Evolutionary conservation across 306 rosid species (phyloP).

Genomic region (Lupinus albus): DNA sequence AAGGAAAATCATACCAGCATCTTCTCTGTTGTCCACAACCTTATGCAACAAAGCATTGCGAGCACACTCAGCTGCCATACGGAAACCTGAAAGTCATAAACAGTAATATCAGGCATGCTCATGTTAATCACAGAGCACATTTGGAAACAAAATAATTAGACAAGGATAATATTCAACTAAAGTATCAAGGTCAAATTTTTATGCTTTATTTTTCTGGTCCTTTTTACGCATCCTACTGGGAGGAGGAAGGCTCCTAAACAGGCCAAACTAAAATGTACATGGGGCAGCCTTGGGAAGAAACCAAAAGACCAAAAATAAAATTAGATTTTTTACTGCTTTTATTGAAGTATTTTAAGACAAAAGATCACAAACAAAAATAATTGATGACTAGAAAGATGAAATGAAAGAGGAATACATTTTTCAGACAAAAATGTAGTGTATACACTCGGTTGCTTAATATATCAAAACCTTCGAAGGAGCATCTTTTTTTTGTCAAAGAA

Average conservation of each 20-base stretch:
- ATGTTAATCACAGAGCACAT: constrained; percentile 1
- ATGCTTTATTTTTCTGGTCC: neutral
- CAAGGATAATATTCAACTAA: neutral
- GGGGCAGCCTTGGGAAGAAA: neutral
- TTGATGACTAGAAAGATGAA: constrained; percentile 6
- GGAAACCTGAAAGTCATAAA: constrained; percentile 65
- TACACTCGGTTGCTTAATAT: neutral
- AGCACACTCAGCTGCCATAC: constrained; percentile 96
- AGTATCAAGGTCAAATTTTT: too few species aligned
- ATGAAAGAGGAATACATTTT: neutral
- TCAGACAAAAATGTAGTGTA: neutral
- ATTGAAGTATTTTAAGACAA: neutral
- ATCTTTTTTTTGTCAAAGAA: neutral
- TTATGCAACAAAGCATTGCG: constrained; percentile 71
- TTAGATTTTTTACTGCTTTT: neutral
- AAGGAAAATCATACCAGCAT: constrained; percentile 56
- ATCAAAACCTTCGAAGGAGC: constrained; percentile 5
- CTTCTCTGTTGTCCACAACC: constrained; percentile 84
- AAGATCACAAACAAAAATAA: constrained; percentile 18
- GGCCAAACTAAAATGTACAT: neutral
- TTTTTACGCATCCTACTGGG: constrained; percentile 7
- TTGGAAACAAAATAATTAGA: neutral
- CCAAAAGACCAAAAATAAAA: constrained; percentile 11
- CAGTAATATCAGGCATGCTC: constrained; percentile 16
- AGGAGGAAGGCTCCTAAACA: constrained; percentile 1